These are phyloP conservation scores for Sistotremastrum niveocremeum DNA, from an alignment of 768 basidiomycete genomes.

Conservation along the genomic window DNA sequence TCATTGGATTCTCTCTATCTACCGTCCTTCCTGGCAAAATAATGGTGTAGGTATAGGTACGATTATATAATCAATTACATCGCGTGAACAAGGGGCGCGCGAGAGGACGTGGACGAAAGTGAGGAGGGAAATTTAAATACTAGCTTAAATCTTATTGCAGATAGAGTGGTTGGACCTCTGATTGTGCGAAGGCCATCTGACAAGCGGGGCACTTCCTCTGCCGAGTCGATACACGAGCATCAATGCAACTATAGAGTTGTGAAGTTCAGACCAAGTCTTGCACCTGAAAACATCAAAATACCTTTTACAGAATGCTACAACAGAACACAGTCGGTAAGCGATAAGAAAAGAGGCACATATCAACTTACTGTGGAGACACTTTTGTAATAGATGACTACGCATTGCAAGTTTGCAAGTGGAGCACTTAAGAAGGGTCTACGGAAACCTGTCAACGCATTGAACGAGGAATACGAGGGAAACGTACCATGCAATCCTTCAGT, in stretches of 20 bases:
- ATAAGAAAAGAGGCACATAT: not conserved
- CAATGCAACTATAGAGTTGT: slow-evolving; percentile 42
- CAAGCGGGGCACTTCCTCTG: slow-evolving; percentile 94
- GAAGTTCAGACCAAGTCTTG: slow-evolving; percentile 6
- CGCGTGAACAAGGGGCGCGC: not conserved
- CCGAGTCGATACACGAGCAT: slow-evolving; percentile 74
- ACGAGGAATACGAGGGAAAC: slow-evolving; percentile 7
- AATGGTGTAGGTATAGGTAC: too few species aligned
- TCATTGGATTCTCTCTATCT: not conserved
- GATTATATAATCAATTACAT: not conserved
- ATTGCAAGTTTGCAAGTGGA: slow-evolving; percentile 73
- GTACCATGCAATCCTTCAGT: slow-evolving; percentile 47
- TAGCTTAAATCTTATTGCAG: slow-evolving; percentile 29
- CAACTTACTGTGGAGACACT: slow-evolving; percentile 83
- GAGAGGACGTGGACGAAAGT: not conserved
- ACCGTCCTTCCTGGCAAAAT: not conserved
- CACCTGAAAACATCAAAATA: slow-evolving; percentile 2
- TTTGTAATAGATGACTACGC: slow-evolving; percentile 68
- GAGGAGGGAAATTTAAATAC: too few species aligned
- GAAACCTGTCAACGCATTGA: not conserved
- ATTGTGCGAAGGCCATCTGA: slow-evolving; percentile 64
- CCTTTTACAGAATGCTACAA: slow-evolving; percentile 66
- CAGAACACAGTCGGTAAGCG: not conserved
- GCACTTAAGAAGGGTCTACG: slow-evolving; percentile 72
- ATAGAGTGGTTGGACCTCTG: slow-evolving; percentile 61